These are phyloP conservation scores for Apiospora kogelbergensis DNA, from an alignment of 2,329 filamentous ascomycete genomes.

Conservation along the genomic window DNA sequence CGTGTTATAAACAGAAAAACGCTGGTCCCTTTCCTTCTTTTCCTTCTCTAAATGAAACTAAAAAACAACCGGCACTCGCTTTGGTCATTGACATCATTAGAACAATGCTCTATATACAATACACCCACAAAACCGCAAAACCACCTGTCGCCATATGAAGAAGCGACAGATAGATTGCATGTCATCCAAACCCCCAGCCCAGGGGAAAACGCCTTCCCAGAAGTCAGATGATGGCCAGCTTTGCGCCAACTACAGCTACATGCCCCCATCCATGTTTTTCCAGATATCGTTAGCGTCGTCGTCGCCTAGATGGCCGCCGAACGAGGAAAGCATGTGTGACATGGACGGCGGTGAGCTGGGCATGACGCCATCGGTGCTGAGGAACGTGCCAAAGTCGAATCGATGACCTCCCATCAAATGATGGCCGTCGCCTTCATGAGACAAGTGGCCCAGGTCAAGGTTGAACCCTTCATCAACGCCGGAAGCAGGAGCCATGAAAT, in stretches of 20 bases:
- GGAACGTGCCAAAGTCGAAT: slow-evolving; percentile 49
- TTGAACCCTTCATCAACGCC: slow-evolving; percentile 38
- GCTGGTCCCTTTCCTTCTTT: background rate
- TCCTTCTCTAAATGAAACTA: too few species aligned
- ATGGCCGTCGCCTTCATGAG: slow-evolving; percentile 34
- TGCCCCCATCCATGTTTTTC: slow-evolving; percentile 8
- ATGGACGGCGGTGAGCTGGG: slow-evolving; percentile 47
- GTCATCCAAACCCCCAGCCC: too few species aligned
- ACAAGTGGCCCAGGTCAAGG: slow-evolving; percentile 43
- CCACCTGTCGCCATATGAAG: too few species aligned
- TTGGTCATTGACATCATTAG: background rate
- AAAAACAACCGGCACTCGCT: background rate
- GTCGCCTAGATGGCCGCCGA: slow-evolving; percentile 20
- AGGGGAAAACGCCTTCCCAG: too few species aligned
- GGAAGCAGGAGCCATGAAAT: slow-evolving; percentile 41
- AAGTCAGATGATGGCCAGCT: too few species aligned
- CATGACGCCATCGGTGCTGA: slow-evolving; percentile 48
- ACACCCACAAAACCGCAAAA: background rate
- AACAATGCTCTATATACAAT: background rate
- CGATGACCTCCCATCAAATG: slow-evolving; percentile 22
- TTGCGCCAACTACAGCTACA: background rate
- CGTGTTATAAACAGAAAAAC: background rate
- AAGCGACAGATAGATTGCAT: too few species aligned
- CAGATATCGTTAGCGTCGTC: slow-evolving; percentile 13
- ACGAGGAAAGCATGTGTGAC: slow-evolving; percentile 23